Base-by-base conservation (phyloP, 257 asterid species). In the Rehmannia glutinosa region DNA sequence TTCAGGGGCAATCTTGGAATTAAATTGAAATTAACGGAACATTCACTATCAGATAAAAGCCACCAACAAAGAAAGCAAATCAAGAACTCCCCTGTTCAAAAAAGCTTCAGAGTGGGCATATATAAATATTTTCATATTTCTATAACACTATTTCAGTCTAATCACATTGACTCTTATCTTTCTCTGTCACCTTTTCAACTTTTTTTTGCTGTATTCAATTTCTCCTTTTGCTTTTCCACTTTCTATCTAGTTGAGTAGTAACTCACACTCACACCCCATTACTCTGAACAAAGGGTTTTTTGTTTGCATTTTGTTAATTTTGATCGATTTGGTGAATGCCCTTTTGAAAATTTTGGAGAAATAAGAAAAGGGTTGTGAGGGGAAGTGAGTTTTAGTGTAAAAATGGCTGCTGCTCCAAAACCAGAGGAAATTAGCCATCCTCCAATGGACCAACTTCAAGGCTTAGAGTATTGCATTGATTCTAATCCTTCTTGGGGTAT, bases 401-500 rank as follows among this genome's bases (percentile, higher is more conserved):
- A n/a, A n/a, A 93, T 88, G 98, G 97, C 86, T 42, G 97, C 86
- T 42, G 89, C 86, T 58, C 83, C 86, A 27, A 93, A 93, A 76
- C 89, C 87, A 74, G 99, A 93, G 80, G 99, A 93, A 78, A 88
- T 93, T 25, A 90, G 90, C 66, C 97, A 93, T 69, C 97, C 87
- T 19, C 96, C 97, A 5, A 74, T 88, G 97, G 99, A 90, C 70
- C 99, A 93, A 69, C 92, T 93, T 70, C 99, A 93, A 46, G 99
- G 99, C 28, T 84, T 93, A 72, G 99, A 93, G 83, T 93, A 93
- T 42, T 93, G 99, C 81, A 93, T 93, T 68, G 96, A 93, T 77
- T 93, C 99, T 46, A 93, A 93, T 80, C 99, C 99, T 73, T 85
- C 97, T 35, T 93, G 97, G 97, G 95, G 97, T 93, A 80, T 20